These are phyloP conservation scores for Chondrus crispus DNA, from an alignment of 23 red algal genomes.

Conservation along the genomic window DNA sequence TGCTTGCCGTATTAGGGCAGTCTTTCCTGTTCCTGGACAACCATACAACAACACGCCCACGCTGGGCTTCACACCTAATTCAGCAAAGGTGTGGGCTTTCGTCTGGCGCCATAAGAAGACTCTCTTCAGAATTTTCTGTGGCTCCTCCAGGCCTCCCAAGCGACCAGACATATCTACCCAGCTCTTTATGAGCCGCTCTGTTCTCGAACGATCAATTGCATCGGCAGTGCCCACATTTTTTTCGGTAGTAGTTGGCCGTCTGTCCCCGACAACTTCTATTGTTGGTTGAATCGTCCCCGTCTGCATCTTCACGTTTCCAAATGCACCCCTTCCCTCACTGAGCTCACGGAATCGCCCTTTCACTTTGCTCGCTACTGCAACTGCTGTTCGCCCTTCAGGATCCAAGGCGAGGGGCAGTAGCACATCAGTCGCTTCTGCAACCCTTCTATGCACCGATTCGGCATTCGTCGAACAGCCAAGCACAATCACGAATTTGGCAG, in stretches of 20 bases:
- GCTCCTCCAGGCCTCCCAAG: not conserved
- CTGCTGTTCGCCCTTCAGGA: not conserved
- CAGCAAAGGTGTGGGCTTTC: not conserved
- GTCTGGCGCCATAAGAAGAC: not conserved
- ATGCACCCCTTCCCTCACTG: no score
- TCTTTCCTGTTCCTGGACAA: constrained; percentile 95
- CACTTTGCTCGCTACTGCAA: not conserved
- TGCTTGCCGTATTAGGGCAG: constrained; percentile 76
- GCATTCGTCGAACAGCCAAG: not conserved
- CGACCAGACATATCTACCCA: no score
- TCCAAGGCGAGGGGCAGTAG: not conserved
- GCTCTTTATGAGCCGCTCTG: no score
- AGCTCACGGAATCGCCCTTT: no score
- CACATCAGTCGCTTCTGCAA: not conserved
- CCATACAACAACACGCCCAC: constrained; percentile 86
- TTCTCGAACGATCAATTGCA: no score
- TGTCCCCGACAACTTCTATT: no score
- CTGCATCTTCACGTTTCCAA: no score
- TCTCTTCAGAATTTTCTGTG: not conserved
- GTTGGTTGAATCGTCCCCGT: no score
- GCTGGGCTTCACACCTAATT: constrained; percentile 73
- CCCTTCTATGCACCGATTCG: not conserved
- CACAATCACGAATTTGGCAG: not conserved
- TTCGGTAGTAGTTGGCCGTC: no score
- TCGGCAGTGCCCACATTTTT: no score